Base-by-base conservation (phyloP, 371 early-diverging fungal genomes). In the Mycotypha africana region DNA sequence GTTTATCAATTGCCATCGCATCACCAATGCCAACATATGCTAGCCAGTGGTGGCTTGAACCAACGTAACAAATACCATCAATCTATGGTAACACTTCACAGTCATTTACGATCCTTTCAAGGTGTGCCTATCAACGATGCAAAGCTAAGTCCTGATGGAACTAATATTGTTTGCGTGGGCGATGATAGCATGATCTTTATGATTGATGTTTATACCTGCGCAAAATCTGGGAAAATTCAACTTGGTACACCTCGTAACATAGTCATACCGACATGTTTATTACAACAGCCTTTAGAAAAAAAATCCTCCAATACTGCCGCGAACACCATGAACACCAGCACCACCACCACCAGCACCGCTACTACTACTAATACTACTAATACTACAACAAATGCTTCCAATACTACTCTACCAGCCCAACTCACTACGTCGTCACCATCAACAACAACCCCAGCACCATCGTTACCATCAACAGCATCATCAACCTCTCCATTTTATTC, bases 71-170 rank as follows among this genome's bases (percentile, higher is more conserved):
- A n/a, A n/a, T n/a, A n/a, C n/a, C 49, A 22, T 23, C 42, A 34
- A 21, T n/a, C 42, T 11, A 8, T 11, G 11, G 5, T 28, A 8
- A 8, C 11, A 11, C 4, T 15, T 5, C 34, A 33, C n/a, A 33
- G 15, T 15, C 70, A 74, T 45, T 45, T 69, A 8, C 60, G 64
- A 2, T 60, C 59, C 7, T 80, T 80, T 50, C 53, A 65, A 31
- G 60, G 54, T 9, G 66, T 66, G 7, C 55, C 67, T 1, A 56
- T 81, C 62, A 81, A 81, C 35, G 78, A 81, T 46, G 78, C 78
- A 42, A 62, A 61, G 45, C 64, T 66, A n/a, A 76, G 76, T 20
- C 78, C 71, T 3, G 63, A 76, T 16, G 75, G 74, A 16, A 51
- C 54, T 2, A 60, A 60, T 42, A 58, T 81, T 38, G 71, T 72